Conservation (phyloP, 306 rosid species). For the Alnus rubra region DNA sequence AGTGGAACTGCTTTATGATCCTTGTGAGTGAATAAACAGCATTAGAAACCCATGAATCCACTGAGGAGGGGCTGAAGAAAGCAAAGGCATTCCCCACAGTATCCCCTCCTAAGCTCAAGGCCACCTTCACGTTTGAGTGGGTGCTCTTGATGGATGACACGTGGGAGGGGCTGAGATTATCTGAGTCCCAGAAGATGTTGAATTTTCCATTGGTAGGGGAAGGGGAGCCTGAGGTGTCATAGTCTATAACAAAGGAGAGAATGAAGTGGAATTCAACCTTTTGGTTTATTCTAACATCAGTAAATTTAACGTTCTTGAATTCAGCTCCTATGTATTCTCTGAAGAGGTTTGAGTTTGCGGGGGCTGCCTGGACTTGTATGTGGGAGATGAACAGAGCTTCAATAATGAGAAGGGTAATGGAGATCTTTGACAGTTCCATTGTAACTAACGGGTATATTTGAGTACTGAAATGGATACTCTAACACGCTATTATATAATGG, state of each 20-base stretch:
- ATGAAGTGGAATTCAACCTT: constrained; percentile 69
- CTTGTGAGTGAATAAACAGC: no score
- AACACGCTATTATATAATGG: neutral
- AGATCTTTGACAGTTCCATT: constrained; percentile 28
- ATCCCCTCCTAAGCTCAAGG: no score
- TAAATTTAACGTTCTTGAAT: constrained; percentile 26
- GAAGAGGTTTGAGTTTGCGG: constrained; percentile 48
- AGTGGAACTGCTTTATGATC: no score
- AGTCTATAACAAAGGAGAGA: constrained; percentile 77
- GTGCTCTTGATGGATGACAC: neutral
- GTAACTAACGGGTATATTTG: neutral
- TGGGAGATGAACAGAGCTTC: constrained; percentile 30
- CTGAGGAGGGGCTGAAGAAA: no score
- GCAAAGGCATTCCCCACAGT: no score
- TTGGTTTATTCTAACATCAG: neutral
- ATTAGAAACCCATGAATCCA: no score
- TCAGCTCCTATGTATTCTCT: constrained; percentile 83
- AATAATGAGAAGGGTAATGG: constrained; percentile 21
- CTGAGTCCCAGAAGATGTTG: constrained; percentile 65
- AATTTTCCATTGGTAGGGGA: constrained; percentile 70
- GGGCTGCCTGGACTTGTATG: constrained; percentile 24
- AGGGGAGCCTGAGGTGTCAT: constrained; percentile 51
- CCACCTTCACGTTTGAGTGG: no score
- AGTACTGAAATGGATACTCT: neutral
- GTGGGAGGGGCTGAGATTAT: constrained; percentile 38